These are phyloP conservation scores for Serendipita sp. DNA, from an alignment of 1,284 basidiomycete genomes.

Conservation along the genomic window DNA sequence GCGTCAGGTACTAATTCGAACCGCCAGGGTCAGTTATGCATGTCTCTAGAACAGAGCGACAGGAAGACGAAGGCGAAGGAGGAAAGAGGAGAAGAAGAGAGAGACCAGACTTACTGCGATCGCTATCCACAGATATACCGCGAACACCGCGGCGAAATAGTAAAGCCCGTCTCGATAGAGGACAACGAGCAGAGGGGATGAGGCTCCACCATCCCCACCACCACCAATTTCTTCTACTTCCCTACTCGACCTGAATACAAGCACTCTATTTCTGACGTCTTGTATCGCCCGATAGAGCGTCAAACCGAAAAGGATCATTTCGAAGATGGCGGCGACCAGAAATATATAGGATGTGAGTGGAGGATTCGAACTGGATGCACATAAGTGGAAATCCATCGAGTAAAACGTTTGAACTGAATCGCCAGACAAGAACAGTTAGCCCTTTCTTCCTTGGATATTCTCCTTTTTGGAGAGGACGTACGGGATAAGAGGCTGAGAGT, in stretches of 20 bases:
- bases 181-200: not conserved
- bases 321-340: not conserved
- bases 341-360: not conserved
- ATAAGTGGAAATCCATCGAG: not conserved
- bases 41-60: not conserved
- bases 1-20: not conserved
- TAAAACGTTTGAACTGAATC: not conserved
- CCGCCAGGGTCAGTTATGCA: not conserved
- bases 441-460: not conserved
- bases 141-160: not conserved
- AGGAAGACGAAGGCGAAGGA: too few species aligned
- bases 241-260: not conserved
- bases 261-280: not conserved
- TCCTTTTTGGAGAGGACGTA: not conserved
- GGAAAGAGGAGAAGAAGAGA: too few species aligned
- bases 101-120: not conserved
- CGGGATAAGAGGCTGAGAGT: not conserved
- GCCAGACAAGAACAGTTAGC: not conserved
- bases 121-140: not conserved
- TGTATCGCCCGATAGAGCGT: not conserved
- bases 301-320: not conserved
- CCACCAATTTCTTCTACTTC: too few species aligned
- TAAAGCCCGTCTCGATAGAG: not conserved
- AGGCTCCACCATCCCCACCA: not conserved
- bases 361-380: not conserved